Base-by-base conservation (phyloP, 2,329 filamentous ascomycete species). In the Diaporthe sp. region DNA sequence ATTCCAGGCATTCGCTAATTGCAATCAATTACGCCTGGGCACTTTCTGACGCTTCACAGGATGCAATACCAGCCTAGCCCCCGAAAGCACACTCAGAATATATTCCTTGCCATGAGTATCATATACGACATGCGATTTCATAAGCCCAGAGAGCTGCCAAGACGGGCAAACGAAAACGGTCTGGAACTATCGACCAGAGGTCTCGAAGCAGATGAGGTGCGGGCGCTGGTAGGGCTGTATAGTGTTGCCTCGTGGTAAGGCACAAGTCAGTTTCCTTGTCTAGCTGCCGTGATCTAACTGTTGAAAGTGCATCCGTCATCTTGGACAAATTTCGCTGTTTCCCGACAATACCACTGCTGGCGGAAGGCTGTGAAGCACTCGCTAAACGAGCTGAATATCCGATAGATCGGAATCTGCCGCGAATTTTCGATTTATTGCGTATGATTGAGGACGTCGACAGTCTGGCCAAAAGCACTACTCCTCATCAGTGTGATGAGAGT, bases 81-180 rank as follows among this genome's bases (percentile, higher is more conserved):
- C 2, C 30, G 61, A 0, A 67, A 67, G 13, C 61, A 67, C 42
- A 67, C 45, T 13, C 61, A 67, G 42, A 52, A 52, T 22, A 38
- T 67, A 4, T 67, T 67, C 13, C 61, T 67, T 35, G 61, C 61
- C 0, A 67, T 67, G 61, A 67, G 61, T 13, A 67, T 67, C 6
- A 50, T 67, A 3, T 67, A 47, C 19, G 42, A 67, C 30, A 12
- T 67, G 30, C 5, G 30, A 12, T 19, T 67, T 9, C 42, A 67
- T 25, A n/a, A 50, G 42, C 61, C 40, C 9, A 15, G 22, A n/a
- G 28, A 35, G 2, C 12, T 38, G 12, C 45, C 42, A 12, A 67
- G 3, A 17, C 22, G 12, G 12, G 15, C 7, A 52, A 8, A n/a
- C 10, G 28, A n/a, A 1, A 9, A 67, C 10, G 17, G 3, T 7